Base-by-base conservation (phyloP, 2,329 filamentous ascomycete species). In the Cucurbitaria berberidis region DNA sequence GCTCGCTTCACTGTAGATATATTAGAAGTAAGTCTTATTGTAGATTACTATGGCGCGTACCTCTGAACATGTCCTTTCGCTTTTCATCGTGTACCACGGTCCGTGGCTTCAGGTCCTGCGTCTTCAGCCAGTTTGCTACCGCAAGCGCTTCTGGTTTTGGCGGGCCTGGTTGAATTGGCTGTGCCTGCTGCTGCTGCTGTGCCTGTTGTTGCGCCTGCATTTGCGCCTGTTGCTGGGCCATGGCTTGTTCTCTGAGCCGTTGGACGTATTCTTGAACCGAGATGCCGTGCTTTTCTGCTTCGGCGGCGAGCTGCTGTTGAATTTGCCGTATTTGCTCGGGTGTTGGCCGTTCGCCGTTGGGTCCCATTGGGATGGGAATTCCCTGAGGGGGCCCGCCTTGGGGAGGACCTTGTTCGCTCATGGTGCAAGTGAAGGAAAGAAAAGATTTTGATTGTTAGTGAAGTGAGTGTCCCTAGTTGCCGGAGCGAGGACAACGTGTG, bases 31-130 rank as follows among this genome's bases (percentile, higher is more conserved):
- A 35, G 22, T 22, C 21, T 41, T 6, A n/a, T 13, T 15, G 2
- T 19, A 16, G 3, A 16, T 3, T 10, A 36, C 9, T 29, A 26
- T 3, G 29, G 16, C 2, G 10, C 56, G 72, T 81, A 93, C 91
- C 92, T 83, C 89, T 89, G 78, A 99, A 98, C 90, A 99, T 96
- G 63, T 99, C 93, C 79, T 96, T 98, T 69, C 95, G 86, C 82
- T 97, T 93, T 68, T 95, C 95, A 63, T 97, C 93, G 62, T 98
- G 84, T 60, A 99, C 96, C 74, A 90, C 93, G 16, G 93, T 97
- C 59, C 95, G 84, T 16, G 85, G 83, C 83, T 99, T 99, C 61
- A 99, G 79, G 54, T 95, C 86, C 78, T 97, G 93, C 53, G 84
- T 77, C 64, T 87, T 87, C 54, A 99, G 80, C 78, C 96, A 99